Base-by-base conservation (phyloP, 2,329 filamentous ascomycete species). In the Paramyrothecium roridum region DNA sequence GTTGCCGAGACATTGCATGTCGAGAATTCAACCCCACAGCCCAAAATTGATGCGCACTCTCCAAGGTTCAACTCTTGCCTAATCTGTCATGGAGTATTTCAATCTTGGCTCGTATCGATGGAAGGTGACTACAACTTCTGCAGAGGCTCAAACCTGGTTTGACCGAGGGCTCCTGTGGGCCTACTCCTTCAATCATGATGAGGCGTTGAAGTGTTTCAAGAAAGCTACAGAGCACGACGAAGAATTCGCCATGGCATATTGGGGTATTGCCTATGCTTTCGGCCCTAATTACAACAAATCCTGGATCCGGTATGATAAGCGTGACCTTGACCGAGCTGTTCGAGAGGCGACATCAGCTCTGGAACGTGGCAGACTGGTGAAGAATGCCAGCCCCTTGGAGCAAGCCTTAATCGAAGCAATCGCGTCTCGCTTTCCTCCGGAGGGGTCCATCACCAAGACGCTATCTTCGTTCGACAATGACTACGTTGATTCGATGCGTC, bases 261-360 rank as follows among this genome's bases (percentile, higher is more conserved):
- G 86, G 86, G 86, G 86, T 0, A 68, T 87, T 3, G 84, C 88
- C 0, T 91, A 87, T 66, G 78, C 85, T 1, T 71, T 88, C 0
- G 89, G 88, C 0, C 88, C 89, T 1, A 91, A 91, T 65, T 84
- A 84, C 65, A 81, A 92, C 72, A 90, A 91, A 63, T 84, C 88
- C 0, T 91, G 89, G 89, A 63, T 57, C 26, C 61, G 60, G 21
- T 67, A 65, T 54, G 63, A 67, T 37, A 50, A 52, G 6, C 57
- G 58, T 26, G 64, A 66, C 16, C 53, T 65, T 1, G 56, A n/a
- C n/a, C n/a, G n/a, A n/a, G n/a, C n/a, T n/a, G n/a, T n/a, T n/a
- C n/a, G n/a, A n/a, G n/a, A n/a, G n/a, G n/a, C n/a, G n/a, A n/a
- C n/a, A n/a, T n/a, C n/a, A n/a, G n/a, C n/a, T n/a, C n/a, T n/a